Percentiles rank a stretch among this genome's conserved stretches.
These are phyloP conservation scores for Pulicaria dysenterica DNA, from an alignment of 129 eudicot species.

Conservation along the genomic window DNA sequence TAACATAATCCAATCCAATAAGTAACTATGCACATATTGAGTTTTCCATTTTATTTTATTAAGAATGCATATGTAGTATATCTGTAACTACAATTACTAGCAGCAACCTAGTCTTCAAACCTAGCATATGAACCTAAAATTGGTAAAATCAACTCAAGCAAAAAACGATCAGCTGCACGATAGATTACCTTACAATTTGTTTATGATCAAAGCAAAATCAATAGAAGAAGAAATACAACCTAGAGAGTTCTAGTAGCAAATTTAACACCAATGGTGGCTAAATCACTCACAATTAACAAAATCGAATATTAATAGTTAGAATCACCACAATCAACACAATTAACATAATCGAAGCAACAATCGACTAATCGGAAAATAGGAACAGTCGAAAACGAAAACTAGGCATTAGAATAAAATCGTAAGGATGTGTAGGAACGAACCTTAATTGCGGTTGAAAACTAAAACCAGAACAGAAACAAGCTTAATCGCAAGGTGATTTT, in stretches of 20 bases:
- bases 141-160: neutral
- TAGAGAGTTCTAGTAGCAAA: constrained; percentile 47
- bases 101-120: constrained; percentile 15
- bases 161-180: neutral
- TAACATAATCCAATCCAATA: neutral
- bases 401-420: too few species aligned
- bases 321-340: too few species aligned
- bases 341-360: too few species aligned
- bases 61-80: constrained; percentile 10
- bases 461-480: too few species aligned
- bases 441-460: too few species aligned
- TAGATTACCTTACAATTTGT: neutral
- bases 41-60: neutral
- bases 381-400: too few species aligned
- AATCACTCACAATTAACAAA: too few species aligned
- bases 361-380: too few species aligned
- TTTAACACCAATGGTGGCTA: constrained; percentile 44
- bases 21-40: neutral
- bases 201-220: neutral
- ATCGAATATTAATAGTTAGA: too few species aligned
- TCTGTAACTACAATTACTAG: constrained; percentile 12
- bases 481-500: too few species aligned
- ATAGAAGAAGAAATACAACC: constrained; percentile 13
- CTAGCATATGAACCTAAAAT: neutral
- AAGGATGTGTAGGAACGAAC: too few species aligned